phyloP scores from a whole-genome alignment of 768 basidiomycete genomes.

The Agrocybe chaxingu region DNA sequence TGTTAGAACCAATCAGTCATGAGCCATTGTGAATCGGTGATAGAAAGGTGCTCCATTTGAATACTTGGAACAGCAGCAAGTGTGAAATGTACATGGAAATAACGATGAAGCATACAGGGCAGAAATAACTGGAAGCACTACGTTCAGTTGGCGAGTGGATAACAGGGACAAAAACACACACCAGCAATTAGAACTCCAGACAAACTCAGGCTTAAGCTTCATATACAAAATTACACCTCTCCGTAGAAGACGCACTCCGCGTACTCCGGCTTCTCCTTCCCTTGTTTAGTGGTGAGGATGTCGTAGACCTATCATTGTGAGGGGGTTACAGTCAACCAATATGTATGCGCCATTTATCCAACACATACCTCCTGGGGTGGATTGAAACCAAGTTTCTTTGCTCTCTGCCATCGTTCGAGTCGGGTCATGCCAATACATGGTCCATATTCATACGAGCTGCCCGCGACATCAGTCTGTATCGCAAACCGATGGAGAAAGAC shows the following conservation, averaged over 20 bases:
- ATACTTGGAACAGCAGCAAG: too few relatives aligned
- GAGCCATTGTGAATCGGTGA: too few relatives aligned
- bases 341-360: background rate
- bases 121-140: background rate
- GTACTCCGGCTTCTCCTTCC: slow-evolving; percentile 48
- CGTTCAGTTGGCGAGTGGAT: too few relatives aligned
- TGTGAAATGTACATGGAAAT: too few relatives aligned
- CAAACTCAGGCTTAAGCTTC: background rate
- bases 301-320: slow-evolving; percentile 57
- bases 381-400: slow-evolving; percentile 68
- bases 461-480: background rate
- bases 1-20: too few relatives aligned
- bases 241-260: slow-evolving; percentile 61
- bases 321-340: background rate
- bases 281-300: slow-evolving; percentile 72
- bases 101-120: background rate
- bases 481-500: background rate
- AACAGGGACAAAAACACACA: too few relatives aligned
- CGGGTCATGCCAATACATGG: slow-evolving; percentile 79
- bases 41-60: too few relatives aligned
- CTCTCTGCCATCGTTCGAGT: slow-evolving; percentile 86
- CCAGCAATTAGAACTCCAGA: background rate
- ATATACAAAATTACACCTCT: slow-evolving; percentile 28
- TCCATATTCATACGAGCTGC: slow-evolving; percentile 74
- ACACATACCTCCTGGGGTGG: slow-evolving; percentile 72